Percentiles rank a stretch among this genome's conserved stretches.
Evolutionary conservation across 768 basidiomycete genomes (phyloP).

Genomic region (Podaxis sp.): DNA sequence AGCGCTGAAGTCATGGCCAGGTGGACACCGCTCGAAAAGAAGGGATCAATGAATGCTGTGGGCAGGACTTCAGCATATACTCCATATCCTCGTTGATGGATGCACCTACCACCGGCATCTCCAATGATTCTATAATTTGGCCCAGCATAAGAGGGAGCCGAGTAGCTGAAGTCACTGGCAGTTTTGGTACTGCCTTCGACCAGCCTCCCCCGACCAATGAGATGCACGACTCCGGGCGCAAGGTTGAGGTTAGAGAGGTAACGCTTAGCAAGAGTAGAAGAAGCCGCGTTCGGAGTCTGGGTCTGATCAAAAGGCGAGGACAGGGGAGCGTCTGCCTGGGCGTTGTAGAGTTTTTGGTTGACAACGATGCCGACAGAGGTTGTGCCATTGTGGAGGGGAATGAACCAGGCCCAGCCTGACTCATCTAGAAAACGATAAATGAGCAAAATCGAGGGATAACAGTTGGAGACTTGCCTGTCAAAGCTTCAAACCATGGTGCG

Average conservation of each 20-base stretch:
- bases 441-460: neutral
- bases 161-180: slow-evolving; percentile 66
- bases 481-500: slow-evolving; percentile 69
- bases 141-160: slow-evolving; percentile 56
- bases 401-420: slow-evolving; percentile 74
- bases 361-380: slow-evolving; percentile 66
- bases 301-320: slow-evolving; percentile 29
- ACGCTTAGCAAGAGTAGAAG: slow-evolving; percentile 32
- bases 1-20: slow-evolving; percentile 63
- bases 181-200: slow-evolving; percentile 46
- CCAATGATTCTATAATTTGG: slow-evolving; percentile 59
- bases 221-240: slow-evolving; percentile 46
- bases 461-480: slow-evolving; percentile 48
- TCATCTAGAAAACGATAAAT: slow-evolving; percentile 43
- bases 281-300: slow-evolving; percentile 23
- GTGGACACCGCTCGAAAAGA: slow-evolving; percentile 67
- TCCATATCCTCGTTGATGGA: neutral
- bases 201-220: slow-evolving; percentile 42
- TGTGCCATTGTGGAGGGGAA: slow-evolving; percentile 63
- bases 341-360: slow-evolving; percentile 50
- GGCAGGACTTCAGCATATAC: slow-evolving; percentile 6
- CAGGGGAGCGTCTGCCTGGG: slow-evolving; percentile 27
- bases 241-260: slow-evolving; percentile 46
- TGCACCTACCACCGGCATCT: slow-evolving; percentile 58
- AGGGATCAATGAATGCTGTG: slow-evolving; percentile 63